These are phyloP conservation scores for Dactylellina drechsleri DNA, from an alignment of 2,329 filamentous ascomycete genomes.

Conservation along the genomic window DNA sequence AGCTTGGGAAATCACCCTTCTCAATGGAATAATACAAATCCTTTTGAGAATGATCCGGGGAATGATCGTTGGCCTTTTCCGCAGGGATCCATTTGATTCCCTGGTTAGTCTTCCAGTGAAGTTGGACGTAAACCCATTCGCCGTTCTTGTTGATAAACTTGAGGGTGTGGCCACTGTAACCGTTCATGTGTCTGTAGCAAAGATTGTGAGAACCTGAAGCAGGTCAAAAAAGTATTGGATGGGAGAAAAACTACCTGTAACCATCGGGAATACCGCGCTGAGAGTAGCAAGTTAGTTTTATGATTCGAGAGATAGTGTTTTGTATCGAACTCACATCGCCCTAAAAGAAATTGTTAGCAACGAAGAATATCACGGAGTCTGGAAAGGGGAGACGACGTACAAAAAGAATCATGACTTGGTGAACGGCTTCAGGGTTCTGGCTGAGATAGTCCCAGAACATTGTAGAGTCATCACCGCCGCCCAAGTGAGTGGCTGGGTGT, in stretches of 20 bases:
- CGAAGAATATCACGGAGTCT: conserved; percentile 59
- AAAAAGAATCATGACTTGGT: conserved; percentile 68
- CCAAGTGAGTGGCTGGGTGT: conserved; percentile 74
- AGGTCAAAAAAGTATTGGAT: no score
- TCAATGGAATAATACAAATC: conserved; percentile 65
- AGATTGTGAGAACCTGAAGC: not conserved
- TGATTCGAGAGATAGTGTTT: not conserved
- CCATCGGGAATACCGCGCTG: conserved; percentile 52
- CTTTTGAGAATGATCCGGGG: conserved; percentile 61
- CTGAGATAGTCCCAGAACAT: conserved; percentile 71
- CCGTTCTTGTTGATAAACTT: conserved; percentile 64
- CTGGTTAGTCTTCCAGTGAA: conserved; percentile 65
- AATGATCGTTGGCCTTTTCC: conserved; percentile 61
- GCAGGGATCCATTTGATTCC: conserved; percentile 64
- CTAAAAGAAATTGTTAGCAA: conserved; percentile 59
- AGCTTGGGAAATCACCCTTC: conserved; percentile 64
- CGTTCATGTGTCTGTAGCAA: conserved; percentile 43
- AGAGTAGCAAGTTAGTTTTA: conserved; percentile 8
- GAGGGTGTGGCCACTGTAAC: conserved; percentile 63
- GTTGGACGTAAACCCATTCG: conserved; percentile 66
- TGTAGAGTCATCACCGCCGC: conserved; percentile 69
- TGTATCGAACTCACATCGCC: conserved; percentile 38
- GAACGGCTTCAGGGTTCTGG: conserved; percentile 66
- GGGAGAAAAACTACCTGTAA: conserved; percentile 29
- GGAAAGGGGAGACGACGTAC: conserved; percentile 64